Percentiles rank a stretch among this genome's conserved stretches.
These are phyloP conservation scores for Salisapilia sapeloensis DNA, from an alignment of 352 stramenopile genomes.

Conservation along the genomic window DNA sequence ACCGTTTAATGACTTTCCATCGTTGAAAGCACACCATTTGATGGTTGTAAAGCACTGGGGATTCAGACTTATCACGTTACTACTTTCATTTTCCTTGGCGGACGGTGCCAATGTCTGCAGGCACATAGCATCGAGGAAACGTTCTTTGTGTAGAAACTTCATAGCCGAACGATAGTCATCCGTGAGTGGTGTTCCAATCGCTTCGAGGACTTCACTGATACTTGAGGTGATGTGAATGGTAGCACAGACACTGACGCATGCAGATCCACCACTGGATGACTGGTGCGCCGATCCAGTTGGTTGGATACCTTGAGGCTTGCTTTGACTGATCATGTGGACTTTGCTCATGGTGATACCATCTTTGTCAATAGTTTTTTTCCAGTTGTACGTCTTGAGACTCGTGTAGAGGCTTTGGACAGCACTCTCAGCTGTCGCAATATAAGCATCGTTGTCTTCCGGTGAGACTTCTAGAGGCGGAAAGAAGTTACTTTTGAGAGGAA, in stretches of 20 bases:
- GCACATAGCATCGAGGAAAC: constrained; percentile 41
- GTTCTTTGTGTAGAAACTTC: constrained; percentile 33
- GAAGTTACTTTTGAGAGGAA: constrained; percentile 51
- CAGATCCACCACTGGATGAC: constrained; percentile 2
- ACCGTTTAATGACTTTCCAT: constrained; percentile 10
- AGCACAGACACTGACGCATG: constrained; percentile 45
- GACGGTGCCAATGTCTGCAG: constrained; percentile 25
- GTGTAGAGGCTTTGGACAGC: constrained; percentile 19
- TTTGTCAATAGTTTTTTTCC: constrained; percentile 32
- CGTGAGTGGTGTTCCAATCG: constrained; percentile 34
- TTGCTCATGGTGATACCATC: constrained; percentile 45
- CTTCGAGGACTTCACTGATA: constrained; percentile 47
- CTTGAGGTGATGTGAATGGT: constrained; percentile 29
- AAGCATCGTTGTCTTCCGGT: constrained; percentile 20
- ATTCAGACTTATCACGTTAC: too few species aligned
- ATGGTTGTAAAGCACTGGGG: constrained; percentile 37
- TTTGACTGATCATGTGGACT: constrained; percentile 34
- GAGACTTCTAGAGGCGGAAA: constrained; percentile 41
- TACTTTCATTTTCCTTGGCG: background rate
- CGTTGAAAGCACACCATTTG: constrained; percentile 62
- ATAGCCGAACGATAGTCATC: constrained; percentile 53
- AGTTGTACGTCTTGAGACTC: constrained; percentile 26
- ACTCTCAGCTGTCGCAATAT: constrained; percentile 20
- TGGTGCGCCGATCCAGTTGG: constrained; percentile 5
- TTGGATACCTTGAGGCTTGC: constrained; percentile 1